These are phyloP conservation scores for Kalmanozyma brasiliensis DNA, from an alignment of 1,284 basidiomycete genomes.

Conservation along the genomic window DNA sequence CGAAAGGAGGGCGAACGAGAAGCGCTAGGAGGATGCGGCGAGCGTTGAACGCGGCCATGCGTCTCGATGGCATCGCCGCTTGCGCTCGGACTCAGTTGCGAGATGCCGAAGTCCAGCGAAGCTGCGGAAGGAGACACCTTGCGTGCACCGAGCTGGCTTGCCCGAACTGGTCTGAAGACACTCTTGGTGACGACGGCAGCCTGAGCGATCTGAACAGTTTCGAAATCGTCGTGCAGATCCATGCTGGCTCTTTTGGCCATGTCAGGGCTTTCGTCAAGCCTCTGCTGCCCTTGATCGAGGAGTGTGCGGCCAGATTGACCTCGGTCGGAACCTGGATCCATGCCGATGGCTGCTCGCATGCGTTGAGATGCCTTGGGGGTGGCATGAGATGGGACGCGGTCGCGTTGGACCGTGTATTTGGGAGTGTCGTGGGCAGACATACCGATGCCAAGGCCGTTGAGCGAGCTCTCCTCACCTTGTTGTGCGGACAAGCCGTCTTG, in stretches of 20 bases:
- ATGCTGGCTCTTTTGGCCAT: background rate
- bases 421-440: conserved; percentile 28
- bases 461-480: conserved; percentile 5
- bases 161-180: conserved; percentile 25
- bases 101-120: conserved; percentile 16
- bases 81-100: conserved; percentile 23
- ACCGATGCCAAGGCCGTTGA: conserved; percentile 40
- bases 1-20: conserved; percentile 20
- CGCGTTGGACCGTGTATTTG: conserved; percentile 10
- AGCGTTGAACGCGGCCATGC: conserved; percentile 10
- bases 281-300: conserved; percentile 22
- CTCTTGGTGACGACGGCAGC: conserved; percentile 41
- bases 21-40: conserved; percentile 8
- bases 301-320: background rate
- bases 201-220: conserved; percentile 36
- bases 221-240: conserved; percentile 29
- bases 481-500: conserved; percentile 23
- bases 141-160: conserved; percentile 29
- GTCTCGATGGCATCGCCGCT: conserved; percentile 22
- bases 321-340: conserved; percentile 4
- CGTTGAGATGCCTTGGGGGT: conserved; percentile 38
- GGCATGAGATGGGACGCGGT: conserved; percentile 19
- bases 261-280: conserved; percentile 28
- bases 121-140: conserved; percentile 28
- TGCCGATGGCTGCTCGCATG: conserved; percentile 21